Percentiles rank a stretch among this genome's conserved stretches.
Evolutionary conservation across 805 yeast genomes (phyloP).

Genomic region (Ogataea polymorpha): DNA sequence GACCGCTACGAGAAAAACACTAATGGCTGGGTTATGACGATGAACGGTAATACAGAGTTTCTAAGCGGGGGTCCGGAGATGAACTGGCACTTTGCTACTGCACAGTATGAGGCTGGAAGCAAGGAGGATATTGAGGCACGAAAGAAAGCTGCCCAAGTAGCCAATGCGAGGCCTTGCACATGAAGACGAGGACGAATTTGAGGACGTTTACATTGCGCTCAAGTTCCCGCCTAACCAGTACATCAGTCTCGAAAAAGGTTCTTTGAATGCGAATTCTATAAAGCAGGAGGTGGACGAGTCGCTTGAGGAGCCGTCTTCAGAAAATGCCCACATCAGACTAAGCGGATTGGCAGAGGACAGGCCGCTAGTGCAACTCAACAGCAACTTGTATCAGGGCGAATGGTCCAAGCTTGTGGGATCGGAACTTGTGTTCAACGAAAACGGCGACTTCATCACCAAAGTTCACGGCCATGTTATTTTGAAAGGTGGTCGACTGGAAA

Average conservation of each 20-base stretch:
- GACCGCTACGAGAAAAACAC: constrained; percentile 51
- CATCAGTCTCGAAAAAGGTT: constrained; percentile 15
- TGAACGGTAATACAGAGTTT: constrained; percentile 74
- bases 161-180: constrained; percentile 28
- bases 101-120: constrained; percentile 79
- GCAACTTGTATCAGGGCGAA: constrained; percentile 61
- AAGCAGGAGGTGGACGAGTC: constrained; percentile 12
- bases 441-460: constrained; percentile 32
- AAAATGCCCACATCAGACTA: constrained; percentile 36
- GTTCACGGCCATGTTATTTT: constrained; percentile 31
- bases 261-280: constrained; percentile 20
- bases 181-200: constrained; percentile 33
- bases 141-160: constrained; percentile 23
- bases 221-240: constrained; percentile 43
- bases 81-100: constrained; percentile 80
- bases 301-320: constrained; percentile 6
- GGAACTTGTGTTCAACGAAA: constrained; percentile 41
- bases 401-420: constrained; percentile 84
- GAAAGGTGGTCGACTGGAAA: constrained; percentile 31
- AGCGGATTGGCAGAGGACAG: constrained; percentile 52
- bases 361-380: constrained; percentile 59
- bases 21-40: constrained; percentile 53
- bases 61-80: constrained; percentile 81
- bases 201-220: constrained; percentile 52
- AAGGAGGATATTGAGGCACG: constrained; percentile 76